Evolutionary conservation across 1,284 basidiomycete genomes (phyloP).

Genomic region (Erythrobasidium hasegawianum): DNA sequence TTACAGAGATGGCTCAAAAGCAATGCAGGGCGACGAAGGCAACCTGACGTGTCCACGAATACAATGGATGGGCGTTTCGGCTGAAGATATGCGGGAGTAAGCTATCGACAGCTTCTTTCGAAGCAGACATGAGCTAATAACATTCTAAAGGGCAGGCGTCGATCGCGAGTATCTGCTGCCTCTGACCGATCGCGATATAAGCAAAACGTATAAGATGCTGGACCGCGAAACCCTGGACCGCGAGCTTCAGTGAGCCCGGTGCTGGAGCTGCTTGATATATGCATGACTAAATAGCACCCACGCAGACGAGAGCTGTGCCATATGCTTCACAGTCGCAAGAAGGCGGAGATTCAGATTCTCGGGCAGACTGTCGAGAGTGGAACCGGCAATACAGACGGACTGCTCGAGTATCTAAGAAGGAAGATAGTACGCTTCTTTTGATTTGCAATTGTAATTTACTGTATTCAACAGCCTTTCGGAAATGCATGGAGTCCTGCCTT

Average conservation of each 20-base stretch:
- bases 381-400: not conserved
- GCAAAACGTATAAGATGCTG: conserved; percentile 69
- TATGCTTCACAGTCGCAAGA: conserved; percentile 71
- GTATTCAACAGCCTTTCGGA: too few relatives aligned
- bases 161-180: conserved; percentile 62
- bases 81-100: conserved; percentile 51
- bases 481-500: too few relatives aligned
- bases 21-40: conserved; percentile 61
- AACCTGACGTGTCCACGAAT: conserved; percentile 63
- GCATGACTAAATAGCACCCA: not conserved
- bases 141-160: conserved; percentile 53
- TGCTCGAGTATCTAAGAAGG: conserved; percentile 8
- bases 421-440: not conserved
- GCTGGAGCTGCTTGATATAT: not conserved
- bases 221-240: conserved; percentile 56
- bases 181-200: conserved; percentile 66
- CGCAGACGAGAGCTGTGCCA: conserved; percentile 67
- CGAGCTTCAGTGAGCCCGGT: conserved; percentile 64
- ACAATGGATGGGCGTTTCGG: conserved; percentile 71
- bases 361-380: conserved; percentile 39
- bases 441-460: too few relatives aligned
- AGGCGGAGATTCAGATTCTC: conserved; percentile 83
- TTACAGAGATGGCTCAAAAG: conserved; percentile 57
- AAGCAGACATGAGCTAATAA: conserved; percentile 50
- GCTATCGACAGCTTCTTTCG: not conserved